Conservation (phyloP, 768 basidiomycete genomes). For the Kockovaella imperatae region DNA sequence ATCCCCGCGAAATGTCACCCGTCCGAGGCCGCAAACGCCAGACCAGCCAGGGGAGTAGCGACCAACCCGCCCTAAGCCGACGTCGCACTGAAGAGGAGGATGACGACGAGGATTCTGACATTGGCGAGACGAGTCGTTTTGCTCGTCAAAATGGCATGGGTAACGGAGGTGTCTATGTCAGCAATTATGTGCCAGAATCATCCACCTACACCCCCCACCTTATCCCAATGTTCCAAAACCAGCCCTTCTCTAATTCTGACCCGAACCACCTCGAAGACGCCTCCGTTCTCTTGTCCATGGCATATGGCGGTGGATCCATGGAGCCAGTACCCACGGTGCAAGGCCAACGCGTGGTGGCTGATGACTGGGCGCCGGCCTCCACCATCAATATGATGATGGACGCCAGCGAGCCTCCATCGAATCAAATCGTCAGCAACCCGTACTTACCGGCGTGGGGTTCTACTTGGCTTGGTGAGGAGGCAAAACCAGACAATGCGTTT, state of each 20-base stretch:
- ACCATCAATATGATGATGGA: slow-evolving; percentile 36
- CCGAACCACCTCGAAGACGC: slow-evolving; percentile 41
- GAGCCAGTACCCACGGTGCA: slow-evolving; percentile 1
- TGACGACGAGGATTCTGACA: slow-evolving; percentile 12
- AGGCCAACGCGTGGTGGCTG: slow-evolving; percentile 17
- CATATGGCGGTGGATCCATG: slow-evolving; percentile 30
- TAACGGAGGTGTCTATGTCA: slow-evolving; percentile 21
- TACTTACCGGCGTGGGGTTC: too few species aligned
- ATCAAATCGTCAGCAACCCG: too few species aligned
- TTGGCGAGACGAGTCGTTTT: slow-evolving; percentile 11
- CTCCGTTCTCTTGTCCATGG: slow-evolving; percentile 41
- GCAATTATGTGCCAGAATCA: slow-evolving; percentile 12
- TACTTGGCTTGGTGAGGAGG: slow-evolving; percentile 1
- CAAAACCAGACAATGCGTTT: slow-evolving; percentile 22
- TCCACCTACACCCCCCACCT: slow-evolving; percentile 35
- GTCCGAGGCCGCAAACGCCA: slow-evolving; percentile 11
- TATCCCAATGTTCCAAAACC: slow-evolving; percentile 29
- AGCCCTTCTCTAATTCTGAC: slow-evolving; percentile 18
- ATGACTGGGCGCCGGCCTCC: slow-evolving; percentile 16
- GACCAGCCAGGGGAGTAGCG: slow-evolving; percentile 5
- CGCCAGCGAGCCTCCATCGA: too few species aligned
- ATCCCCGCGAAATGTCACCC: slow-evolving; percentile 25
- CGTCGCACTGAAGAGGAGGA: slow-evolving; percentile 18
- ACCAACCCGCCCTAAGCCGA: slow-evolving; percentile 6
- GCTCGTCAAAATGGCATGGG: slow-evolving; percentile 17